Evolutionary conservation across 805 yeast species (phyloP).

Genomic region (Pichia exigua): DNA sequence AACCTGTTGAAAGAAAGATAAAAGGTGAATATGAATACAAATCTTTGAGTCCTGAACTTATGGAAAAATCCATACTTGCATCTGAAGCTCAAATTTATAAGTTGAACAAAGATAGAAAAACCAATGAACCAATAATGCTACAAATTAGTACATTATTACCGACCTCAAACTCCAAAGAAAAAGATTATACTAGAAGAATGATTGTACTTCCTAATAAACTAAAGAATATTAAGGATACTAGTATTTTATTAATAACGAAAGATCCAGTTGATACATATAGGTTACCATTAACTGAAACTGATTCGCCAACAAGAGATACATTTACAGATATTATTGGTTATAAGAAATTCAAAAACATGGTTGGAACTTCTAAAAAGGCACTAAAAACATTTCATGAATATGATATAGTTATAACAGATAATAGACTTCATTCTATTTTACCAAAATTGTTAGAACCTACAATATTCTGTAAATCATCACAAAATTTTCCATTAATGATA

Average conservation of each 20-base stretch:
- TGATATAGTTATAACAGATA: constrained; percentile 64
- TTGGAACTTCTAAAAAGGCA: constrained; percentile 36
- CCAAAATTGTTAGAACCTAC: constrained; percentile 49
- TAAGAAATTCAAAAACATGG: constrained; percentile 43
- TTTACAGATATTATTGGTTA: constrained; percentile 57
- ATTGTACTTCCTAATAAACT: constrained; percentile 50
- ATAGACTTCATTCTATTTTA: constrained; percentile 53
- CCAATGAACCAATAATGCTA: constrained; percentile 30
- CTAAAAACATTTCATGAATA: constrained; percentile 48
- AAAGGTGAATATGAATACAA: constrained; percentile 5
- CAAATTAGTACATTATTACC: constrained; percentile 43
- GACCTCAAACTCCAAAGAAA: constrained; percentile 35
- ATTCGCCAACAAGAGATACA: constrained; percentile 49
- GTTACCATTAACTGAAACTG: constrained; percentile 38
- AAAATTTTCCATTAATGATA: constrained; percentile 60
- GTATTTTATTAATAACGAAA: constrained; percentile 59
- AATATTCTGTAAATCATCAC: constrained; percentile 54
- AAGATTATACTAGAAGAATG: constrained; percentile 49
- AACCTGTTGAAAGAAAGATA: background rate
- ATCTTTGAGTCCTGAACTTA: constrained; percentile 11
- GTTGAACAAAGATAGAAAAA: constrained; percentile 15
- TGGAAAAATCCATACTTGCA: constrained; percentile 18
- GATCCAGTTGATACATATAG: constrained; percentile 61
- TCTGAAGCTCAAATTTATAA: constrained; percentile 28
- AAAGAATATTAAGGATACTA: constrained; percentile 39